Percentiles rank a stretch among this genome's conserved stretches.
Conservation (phyloP, 2,329 filamentous ascomycete species). For the Didymella segeticola region DNA sequence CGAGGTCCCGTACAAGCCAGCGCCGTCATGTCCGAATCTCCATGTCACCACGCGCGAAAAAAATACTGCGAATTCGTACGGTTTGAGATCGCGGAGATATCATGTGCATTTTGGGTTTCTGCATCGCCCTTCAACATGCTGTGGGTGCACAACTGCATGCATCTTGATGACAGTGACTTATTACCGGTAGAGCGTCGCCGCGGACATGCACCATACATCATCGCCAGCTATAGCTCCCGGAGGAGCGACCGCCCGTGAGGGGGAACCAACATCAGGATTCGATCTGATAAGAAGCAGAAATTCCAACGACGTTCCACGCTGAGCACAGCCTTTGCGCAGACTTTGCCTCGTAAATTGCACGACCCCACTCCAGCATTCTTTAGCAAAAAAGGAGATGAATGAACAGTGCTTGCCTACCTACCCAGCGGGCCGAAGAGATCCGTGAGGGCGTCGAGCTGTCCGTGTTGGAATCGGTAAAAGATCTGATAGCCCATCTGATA, state of each 20-base stretch:
- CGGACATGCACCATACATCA: conserved; percentile 22
- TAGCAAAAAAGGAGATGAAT: no score
- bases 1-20: conserved; percentile 5
- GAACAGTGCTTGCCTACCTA: no score
- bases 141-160: not conserved
- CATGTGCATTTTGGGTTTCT: not conserved
- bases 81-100: not conserved
- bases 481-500: conserved; percentile 19
- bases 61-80: not conserved
- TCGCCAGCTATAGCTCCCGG: conserved; percentile 24
- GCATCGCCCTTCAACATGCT: not conserved
- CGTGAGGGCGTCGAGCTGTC: not conserved
- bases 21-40: not conserved
- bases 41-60: not conserved
- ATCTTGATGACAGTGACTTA: conserved; percentile 1
- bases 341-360: not conserved
- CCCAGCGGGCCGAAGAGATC: not conserved
- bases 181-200: conserved; percentile 15
- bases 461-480: not conserved
- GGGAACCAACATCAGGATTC: conserved; percentile 32
- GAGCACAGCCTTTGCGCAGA: no score
- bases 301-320: conserved; percentile 2
- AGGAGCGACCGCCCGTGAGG: conserved; percentile 22
- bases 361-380: no score
- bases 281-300: conserved; percentile 34